These are phyloP conservation scores for Pleoardoris graminearum DNA, from an alignment of 2,329 filamentous ascomycete species.

Conservation along the genomic window DNA sequence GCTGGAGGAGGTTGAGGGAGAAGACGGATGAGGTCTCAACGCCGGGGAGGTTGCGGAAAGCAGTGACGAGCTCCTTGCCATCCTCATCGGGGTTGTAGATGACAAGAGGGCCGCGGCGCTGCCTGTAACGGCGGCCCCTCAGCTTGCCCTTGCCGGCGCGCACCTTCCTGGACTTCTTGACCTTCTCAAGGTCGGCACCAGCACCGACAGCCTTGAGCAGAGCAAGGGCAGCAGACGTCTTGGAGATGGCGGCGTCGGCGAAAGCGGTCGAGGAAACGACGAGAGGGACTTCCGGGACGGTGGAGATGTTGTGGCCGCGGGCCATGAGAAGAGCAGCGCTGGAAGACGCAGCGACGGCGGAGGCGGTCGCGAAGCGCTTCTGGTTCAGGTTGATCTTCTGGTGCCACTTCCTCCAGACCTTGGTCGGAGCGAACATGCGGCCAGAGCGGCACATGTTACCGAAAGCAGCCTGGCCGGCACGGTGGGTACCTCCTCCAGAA, in stretches of 20 bases:
- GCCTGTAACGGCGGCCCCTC: constrained; percentile 91
- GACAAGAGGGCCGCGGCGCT: constrained; percentile 96
- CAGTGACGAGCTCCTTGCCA: constrained; percentile 88
- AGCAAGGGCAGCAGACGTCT: constrained; percentile 83
- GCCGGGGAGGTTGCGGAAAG: constrained; percentile 98
- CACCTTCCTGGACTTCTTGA: constrained; percentile 93
- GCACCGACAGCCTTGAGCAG: constrained; percentile 93
- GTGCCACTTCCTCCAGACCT: constrained; percentile 99
- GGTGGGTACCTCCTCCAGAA: constrained; percentile 99
- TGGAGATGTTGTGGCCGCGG: constrained; percentile 93
- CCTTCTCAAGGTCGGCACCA: constrained; percentile 89
- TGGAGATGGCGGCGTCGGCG: constrained; percentile 75
- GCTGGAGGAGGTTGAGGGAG: constrained; percentile 96
- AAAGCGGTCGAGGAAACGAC: constrained; percentile 92
- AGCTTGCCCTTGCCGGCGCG: constrained; percentile 99
- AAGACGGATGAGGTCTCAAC: constrained; percentile 95
- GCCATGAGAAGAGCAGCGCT: constrained; percentile 93
- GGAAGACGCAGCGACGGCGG: constrained; percentile 94
- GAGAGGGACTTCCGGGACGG: constrained; percentile 93
- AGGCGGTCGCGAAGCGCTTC: constrained; percentile 98
- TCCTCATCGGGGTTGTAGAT: constrained; percentile 96
- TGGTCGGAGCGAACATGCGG: constrained; percentile 99
- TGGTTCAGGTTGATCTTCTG: constrained; percentile 99
- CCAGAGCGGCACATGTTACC: constrained; percentile 99
- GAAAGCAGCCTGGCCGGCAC: constrained; percentile 99